Conservation (phyloP, 2,329 filamentous ascomycete genomes). For the Pseudogymnoascus sp. region DNA sequence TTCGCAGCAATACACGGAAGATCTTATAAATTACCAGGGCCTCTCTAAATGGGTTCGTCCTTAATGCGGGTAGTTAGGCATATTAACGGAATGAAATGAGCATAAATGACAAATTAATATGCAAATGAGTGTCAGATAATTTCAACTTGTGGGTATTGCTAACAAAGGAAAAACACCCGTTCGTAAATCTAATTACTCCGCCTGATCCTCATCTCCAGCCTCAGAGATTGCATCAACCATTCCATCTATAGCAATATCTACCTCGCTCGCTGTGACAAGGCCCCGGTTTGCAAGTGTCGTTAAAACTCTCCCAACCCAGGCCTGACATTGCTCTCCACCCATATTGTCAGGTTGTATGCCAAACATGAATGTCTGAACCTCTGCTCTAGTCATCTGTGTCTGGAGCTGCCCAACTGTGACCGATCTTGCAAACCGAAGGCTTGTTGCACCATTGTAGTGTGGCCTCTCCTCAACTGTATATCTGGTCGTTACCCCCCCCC, state of each 20-base stretch:
- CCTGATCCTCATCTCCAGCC: background rate
- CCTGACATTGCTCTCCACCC: background rate
- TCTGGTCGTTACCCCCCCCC: background rate
- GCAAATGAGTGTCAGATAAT: background rate
- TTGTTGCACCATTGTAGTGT: background rate
- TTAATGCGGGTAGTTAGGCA: background rate
- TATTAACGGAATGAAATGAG: background rate
- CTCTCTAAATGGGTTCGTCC: background rate
- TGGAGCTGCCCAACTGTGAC: background rate
- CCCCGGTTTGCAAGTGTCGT: background rate
- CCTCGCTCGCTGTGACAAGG: background rate
- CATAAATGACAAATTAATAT: background rate
- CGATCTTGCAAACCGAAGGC: background rate
- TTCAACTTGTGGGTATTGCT: background rate
- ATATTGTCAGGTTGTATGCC: background rate
- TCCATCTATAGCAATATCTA: background rate
- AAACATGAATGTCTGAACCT: background rate
- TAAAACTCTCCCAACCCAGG: background rate
- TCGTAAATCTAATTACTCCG: background rate
- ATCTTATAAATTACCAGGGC: background rate
- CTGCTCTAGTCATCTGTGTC: background rate
- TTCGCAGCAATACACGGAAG: background rate
- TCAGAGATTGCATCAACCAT: background rate
- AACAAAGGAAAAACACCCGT: background rate
- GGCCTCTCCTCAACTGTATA: background rate